These are phyloP conservation scores for Inga leiocalycina DNA, from an alignment of 306 rosid genomes.

Conservation along the genomic window DNA sequence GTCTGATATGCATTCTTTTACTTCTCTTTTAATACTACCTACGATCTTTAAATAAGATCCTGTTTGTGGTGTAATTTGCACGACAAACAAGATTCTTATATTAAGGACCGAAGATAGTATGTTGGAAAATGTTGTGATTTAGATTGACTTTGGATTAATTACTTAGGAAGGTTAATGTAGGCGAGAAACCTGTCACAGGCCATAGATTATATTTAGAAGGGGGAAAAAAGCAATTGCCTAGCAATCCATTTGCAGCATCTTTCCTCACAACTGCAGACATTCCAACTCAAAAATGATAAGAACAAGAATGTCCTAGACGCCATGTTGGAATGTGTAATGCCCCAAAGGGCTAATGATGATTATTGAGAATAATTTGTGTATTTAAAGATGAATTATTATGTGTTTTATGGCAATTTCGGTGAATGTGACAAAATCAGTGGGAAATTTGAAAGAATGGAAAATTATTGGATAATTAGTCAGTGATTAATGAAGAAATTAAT, in stretches of 20 bases:
- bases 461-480: no score
- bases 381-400: no score
- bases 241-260: constrained; percentile 93
- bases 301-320: constrained; percentile 33
- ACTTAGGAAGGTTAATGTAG: constrained; percentile 69
- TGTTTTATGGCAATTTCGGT: no score
- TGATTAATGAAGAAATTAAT: no score
- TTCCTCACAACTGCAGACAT: constrained; percentile 71
- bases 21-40: background rate
- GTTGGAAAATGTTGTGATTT: background rate
- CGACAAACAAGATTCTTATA: no score
- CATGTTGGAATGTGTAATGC: constrained; percentile 45
- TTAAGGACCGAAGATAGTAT: no score
- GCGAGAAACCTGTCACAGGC: constrained; percentile 82
- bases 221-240: constrained; percentile 75
- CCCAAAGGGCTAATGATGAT: no score
- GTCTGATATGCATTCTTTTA: constrained; percentile 1
- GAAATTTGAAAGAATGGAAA: no score
- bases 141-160: background rate
- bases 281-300: constrained; percentile 54
- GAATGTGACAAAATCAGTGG: no score
- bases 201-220: constrained; percentile 79
- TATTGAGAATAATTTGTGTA: no score
- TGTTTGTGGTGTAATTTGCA: no score
- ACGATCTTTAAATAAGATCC: no score